Base-by-base conservation (phyloP, 2,329 filamentous ascomycete genomes). In the Trichoderma afroharzianum region DNA sequence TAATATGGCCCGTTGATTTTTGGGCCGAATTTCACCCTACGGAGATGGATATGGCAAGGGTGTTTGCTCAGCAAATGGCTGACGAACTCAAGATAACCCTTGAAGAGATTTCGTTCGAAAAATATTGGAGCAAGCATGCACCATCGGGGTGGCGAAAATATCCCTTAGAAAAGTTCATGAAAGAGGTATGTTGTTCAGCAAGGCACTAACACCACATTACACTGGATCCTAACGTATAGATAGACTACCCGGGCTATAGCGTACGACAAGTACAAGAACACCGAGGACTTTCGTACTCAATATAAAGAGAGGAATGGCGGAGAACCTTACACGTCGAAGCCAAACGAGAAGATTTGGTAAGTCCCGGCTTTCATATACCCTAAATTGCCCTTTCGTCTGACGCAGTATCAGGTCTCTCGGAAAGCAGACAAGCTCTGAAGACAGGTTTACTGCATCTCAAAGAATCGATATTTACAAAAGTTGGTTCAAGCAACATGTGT, bases 41-140 rank as follows among this genome's bases (percentile, higher is more conserved):
- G 43, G 18, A 50, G 3, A 50, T 1, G 9, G 43, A n/a, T 2
- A 21, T 50, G 5, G 47, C 47, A 7, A 24, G 3, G 5, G 1
- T 1, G 5, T 53, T 53, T 24, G 47, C 47, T 4, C 2, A 53
- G 2, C 6, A 14, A 0, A 53, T 53, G 47, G 39, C 39, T 43
- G 39, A 43, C 39, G 2, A 43, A n/a, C 7, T n/a, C 3, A 3
- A 3, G 15, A 1, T 43, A 43, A 0, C 3, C 39, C 6, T 43
- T 12, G 1, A 3, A 53, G 47, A 53, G 11, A 3, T 24, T 1
- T 53, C 47, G 3, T 53, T 53, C n/a, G 3, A 53, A 24, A 2
- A 24, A 0, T 2, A 5, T 14, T 53, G 47, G 47, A 7, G 3
- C 0, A 3, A 24, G 3, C 0, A 12, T 0, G 47, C 0, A 11